Percentiles rank a stretch among this genome's conserved stretches.
Conservation (phyloP, 371 early-diverging fungal species). For the Circinella umbellata region DNA sequence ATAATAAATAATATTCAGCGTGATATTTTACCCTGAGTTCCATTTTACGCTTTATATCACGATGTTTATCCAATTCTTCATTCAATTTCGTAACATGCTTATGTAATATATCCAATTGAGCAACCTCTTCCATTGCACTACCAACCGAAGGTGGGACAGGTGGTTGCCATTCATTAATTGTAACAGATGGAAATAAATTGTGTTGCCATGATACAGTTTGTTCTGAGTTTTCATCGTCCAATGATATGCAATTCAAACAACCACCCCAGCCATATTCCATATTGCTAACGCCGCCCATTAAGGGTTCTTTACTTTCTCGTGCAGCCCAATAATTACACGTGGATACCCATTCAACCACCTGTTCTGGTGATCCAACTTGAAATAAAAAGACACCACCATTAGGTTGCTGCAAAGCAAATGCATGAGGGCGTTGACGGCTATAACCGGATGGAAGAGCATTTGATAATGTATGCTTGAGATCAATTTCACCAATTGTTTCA, state of each 20-base stretch:
- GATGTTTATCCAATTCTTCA: constrained; percentile 42
- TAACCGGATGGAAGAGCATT: constrained; percentile 87
- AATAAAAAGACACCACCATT: constrained; percentile 87
- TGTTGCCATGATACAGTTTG: background rate
- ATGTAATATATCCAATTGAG: constrained; percentile 37
- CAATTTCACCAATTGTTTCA: constrained; percentile 61
- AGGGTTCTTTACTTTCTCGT: constrained; percentile 84
- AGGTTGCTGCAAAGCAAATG: constrained; percentile 84
- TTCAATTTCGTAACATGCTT: constrained; percentile 37
- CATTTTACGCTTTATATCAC: constrained; percentile 48
- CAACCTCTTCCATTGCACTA: constrained; percentile 37
- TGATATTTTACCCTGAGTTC: constrained; percentile 28
- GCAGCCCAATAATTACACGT: constrained; percentile 96
- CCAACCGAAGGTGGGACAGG: constrained; percentile 40
- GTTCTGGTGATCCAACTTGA: constrained; percentile 72
- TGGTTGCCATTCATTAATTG: constrained; percentile 40
- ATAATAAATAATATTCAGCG: no score
- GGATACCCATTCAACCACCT: constrained; percentile 82
- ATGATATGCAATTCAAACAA: constrained; percentile 48
- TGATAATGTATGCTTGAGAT: constrained; percentile 82
- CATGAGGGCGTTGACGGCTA: constrained; percentile 76
- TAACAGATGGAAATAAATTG: constrained; percentile 5
- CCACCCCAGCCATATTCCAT: constrained; percentile 93
- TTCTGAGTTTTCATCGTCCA: constrained; percentile 5
- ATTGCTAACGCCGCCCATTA: constrained; percentile 83